Percentiles rank a stretch among this genome's conserved stretches.
These are phyloP conservation scores for Climacium dendroides DNA, from an alignment of 225 moss, liverwort and hornwort genomes.

Conservation along the genomic window DNA sequence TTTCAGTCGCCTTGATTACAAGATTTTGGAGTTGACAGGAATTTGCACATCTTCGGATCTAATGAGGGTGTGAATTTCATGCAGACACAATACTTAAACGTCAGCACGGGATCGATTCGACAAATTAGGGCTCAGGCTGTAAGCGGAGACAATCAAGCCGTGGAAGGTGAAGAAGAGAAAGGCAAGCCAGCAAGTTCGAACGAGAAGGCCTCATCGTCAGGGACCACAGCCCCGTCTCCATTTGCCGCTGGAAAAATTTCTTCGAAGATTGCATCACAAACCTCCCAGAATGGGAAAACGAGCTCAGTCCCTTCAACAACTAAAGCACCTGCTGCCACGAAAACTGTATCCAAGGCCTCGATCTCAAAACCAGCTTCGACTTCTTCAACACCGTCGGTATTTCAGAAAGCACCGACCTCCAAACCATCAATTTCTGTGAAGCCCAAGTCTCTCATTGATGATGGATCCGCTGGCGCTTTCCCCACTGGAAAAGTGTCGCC, in stretches of 20 bases:
- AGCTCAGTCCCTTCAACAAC: not conserved
- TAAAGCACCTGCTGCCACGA: not conserved
- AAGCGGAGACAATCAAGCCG: constrained; percentile 18
- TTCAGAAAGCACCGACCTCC: constrained; percentile 1
- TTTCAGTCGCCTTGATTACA: not conserved
- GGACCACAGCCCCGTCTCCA: constrained; percentile 28
- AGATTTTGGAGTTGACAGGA: not conserved
- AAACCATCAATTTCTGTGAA: constrained; percentile 28
- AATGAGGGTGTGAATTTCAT: not conserved
- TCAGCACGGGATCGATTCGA: not conserved
- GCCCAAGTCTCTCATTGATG: constrained; percentile 36
- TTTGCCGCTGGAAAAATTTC: constrained; percentile 73
- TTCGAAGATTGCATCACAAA: constrained; percentile 58
- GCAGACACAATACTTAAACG: not conserved
- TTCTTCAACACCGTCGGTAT: constrained; percentile 25
- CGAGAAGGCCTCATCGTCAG: not conserved
- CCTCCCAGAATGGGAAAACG: constrained; percentile 16
- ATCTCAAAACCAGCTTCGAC: not conserved
- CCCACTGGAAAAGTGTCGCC: constrained; percentile 52
- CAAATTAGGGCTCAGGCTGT: constrained; percentile 2
- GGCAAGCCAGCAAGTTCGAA: constrained; percentile 1
- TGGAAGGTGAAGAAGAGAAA: constrained; percentile 27
- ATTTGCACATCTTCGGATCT: not conserved
- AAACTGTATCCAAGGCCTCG: not conserved
- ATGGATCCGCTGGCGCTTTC: constrained; percentile 33